Evolutionary conservation across 768 basidiomycete genomes (phyloP).

Genomic region (Tulasnella sp.): DNA sequence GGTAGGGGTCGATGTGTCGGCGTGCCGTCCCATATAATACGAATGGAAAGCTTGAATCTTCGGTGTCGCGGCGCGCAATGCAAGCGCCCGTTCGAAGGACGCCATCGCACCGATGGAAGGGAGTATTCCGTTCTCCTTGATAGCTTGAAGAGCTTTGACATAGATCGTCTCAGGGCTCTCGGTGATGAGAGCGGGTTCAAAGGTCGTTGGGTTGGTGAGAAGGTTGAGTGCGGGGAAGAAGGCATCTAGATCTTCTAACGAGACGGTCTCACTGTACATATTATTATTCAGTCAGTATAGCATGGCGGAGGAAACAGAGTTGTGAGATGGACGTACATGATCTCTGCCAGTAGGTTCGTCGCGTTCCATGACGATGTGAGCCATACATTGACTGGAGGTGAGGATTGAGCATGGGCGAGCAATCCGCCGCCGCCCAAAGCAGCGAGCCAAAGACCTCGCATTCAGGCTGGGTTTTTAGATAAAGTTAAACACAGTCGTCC

Average conservation of each 20-base stretch:
- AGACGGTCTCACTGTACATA: conserved; percentile 60
- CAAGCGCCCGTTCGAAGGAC: conserved; percentile 60
- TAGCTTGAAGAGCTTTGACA: conserved; percentile 42
- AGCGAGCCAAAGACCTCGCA: background rate
- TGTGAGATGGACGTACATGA: conserved; percentile 38
- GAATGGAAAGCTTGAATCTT: conserved; percentile 77
- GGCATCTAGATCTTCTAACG: conserved; percentile 55
- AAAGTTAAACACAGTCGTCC: background rate
- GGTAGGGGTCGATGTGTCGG: conserved; percentile 24
- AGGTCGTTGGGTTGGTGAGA: conserved; percentile 42
- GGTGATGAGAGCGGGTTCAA: conserved; percentile 27
- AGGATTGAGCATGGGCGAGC: conserved; percentile 6
- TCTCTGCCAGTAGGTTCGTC: conserved; percentile 51
- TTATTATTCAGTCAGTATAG: background rate
- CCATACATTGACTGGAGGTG: conserved; percentile 48
- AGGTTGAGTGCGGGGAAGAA: conserved; percentile 71
- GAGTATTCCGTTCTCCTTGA: conserved; percentile 39
- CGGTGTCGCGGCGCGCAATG: conserved; percentile 67
- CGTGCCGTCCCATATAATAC: conserved; percentile 38
- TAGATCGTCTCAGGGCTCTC: conserved; percentile 43
- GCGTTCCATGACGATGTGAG: conserved; percentile 58
- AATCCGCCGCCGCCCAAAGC: background rate
- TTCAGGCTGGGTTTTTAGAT: background rate
- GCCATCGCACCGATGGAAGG: conserved; percentile 41
- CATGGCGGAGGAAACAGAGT: background rate